phyloP scores from a whole-genome alignment of 331 rosid species.

The Saraca asoca region DNA sequence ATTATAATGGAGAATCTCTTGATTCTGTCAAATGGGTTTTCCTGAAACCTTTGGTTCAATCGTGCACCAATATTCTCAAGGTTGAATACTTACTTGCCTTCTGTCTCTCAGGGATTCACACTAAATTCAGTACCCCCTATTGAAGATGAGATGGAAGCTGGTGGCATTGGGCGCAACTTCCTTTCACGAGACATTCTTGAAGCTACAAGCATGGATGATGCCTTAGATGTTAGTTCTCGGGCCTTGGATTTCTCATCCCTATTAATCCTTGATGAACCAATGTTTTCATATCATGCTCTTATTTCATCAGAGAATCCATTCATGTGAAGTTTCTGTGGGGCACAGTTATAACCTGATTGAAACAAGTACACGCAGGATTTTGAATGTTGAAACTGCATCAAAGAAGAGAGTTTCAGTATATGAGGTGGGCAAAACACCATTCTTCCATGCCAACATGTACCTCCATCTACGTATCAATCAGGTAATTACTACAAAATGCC shows the following conservation, averaged over 20 bases:
- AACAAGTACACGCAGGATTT: conserved; percentile 47
- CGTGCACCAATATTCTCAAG: too few relatives aligned
- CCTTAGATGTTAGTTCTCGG: conserved; percentile 50
- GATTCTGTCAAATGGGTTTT: too few relatives aligned
- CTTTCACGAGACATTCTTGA: conserved; percentile 79
- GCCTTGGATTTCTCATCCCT: conserved; percentile 17
- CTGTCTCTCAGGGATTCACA: conserved; percentile 63
- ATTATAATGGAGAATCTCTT: too few relatives aligned
- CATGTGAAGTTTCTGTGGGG: conserved; percentile 65
- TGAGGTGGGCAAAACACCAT: conserved; percentile 8
- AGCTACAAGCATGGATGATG: conserved; percentile 73
- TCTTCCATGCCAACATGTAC: conserved; percentile 37
- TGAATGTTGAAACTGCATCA: conserved; percentile 79
- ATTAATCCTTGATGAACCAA: background rate
- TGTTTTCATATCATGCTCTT: conserved; percentile 29
- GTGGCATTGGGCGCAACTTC: conserved; percentile 77
- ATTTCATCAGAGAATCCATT: conserved; percentile 62
- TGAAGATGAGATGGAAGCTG: conserved; percentile 66
- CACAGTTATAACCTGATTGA: conserved; percentile 83
- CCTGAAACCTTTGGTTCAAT: too few relatives aligned
- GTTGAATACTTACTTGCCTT: background rate
- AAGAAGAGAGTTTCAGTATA: conserved; percentile 39
- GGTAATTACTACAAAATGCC: conserved; percentile 36
- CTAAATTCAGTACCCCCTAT: conserved; percentile 75
- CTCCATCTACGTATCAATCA: conserved; percentile 66